Evolutionary conservation across 2,329 filamentous ascomycete genomes (phyloP).

Genomic region (Dendrostoma leiphaemia): DNA sequence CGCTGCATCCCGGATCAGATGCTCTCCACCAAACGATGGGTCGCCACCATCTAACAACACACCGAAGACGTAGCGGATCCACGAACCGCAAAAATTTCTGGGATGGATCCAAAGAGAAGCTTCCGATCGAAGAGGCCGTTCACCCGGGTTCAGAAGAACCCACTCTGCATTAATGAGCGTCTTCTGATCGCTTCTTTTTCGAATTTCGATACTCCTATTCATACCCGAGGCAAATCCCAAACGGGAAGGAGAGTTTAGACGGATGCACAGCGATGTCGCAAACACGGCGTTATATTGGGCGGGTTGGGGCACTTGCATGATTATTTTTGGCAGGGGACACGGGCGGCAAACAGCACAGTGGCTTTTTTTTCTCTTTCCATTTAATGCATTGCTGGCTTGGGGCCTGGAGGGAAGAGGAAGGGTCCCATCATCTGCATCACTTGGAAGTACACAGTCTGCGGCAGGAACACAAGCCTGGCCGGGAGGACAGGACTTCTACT

Average conservation of each 20-base stretch:
- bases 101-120: not conserved
- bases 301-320: not conserved
- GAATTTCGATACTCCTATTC: not conserved
- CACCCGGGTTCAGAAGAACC: not conserved
- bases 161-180: not conserved
- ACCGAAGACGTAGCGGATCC: not conserved
- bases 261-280: slow-evolving; percentile 15
- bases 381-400: not conserved
- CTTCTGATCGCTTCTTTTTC: slow-evolving; percentile 5
- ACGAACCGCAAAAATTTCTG: not conserved
- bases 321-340: not conserved
- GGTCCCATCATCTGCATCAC: not conserved
- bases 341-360: not conserved
- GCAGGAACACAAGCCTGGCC: not conserved
- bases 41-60: not conserved
- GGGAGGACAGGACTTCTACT: not conserved
- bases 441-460: not conserved
- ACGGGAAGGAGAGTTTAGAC: slow-evolving; percentile 4
- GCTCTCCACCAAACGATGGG: not conserved
- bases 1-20: too few species aligned
- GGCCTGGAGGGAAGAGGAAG: not conserved
- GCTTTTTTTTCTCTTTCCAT: not conserved
- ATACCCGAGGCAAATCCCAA: slow-evolving; percentile 6
- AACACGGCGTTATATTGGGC: slow-evolving; percentile 11
- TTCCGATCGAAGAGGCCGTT: too few species aligned